Evolutionary conservation across 495 filamentous ascomycete genomes (phyloP).

Genomic region (Penicillium maclennaniae): DNA sequence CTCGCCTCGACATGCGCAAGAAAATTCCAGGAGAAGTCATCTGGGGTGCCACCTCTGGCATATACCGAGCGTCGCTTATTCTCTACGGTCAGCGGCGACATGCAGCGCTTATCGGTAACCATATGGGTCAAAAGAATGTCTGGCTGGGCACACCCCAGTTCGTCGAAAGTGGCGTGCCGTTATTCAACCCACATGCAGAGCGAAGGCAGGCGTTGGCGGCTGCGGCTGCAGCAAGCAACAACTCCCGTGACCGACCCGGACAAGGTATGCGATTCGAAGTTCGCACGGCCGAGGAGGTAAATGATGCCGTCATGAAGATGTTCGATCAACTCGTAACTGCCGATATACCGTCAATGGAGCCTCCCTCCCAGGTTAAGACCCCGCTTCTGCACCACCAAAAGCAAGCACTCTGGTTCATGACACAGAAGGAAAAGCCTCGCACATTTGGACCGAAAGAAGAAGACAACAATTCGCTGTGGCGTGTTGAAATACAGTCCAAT

Average conservation of each 20-base stretch:
- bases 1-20: slow-evolving; percentile 59
- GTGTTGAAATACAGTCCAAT: slow-evolving; percentile 45
- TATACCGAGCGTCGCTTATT: slow-evolving; percentile 61
- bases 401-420: slow-evolving; percentile 88
- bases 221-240: slow-evolving; percentile 17
- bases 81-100: slow-evolving; percentile 74
- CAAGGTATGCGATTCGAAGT: slow-evolving; percentile 41
- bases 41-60: slow-evolving; percentile 48
- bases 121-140: slow-evolving; percentile 59
- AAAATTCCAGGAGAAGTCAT: slow-evolving; percentile 53
- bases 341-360: slow-evolving; percentile 75
- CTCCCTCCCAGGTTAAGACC: slow-evolving; percentile 58
- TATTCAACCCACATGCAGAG: slow-evolving; percentile 66
- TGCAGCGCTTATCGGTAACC: slow-evolving; percentile 58
- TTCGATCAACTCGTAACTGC: slow-evolving; percentile 74
- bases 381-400: slow-evolving; percentile 82
- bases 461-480: slow-evolving; percentile 71
- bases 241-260: slow-evolving; percentile 21
- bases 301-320: slow-evolving; percentile 76
- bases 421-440: slow-evolving; percentile 65
- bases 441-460: slow-evolving; percentile 52
- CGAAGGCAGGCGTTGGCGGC: slow-evolving; percentile 34
- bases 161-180: slow-evolving; percentile 59
- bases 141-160: slow-evolving; percentile 60
- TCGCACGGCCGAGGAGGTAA: slow-evolving; percentile 78